Base-by-base conservation (phyloP, 306 rosid species). In the Vigna angularis region DNA sequence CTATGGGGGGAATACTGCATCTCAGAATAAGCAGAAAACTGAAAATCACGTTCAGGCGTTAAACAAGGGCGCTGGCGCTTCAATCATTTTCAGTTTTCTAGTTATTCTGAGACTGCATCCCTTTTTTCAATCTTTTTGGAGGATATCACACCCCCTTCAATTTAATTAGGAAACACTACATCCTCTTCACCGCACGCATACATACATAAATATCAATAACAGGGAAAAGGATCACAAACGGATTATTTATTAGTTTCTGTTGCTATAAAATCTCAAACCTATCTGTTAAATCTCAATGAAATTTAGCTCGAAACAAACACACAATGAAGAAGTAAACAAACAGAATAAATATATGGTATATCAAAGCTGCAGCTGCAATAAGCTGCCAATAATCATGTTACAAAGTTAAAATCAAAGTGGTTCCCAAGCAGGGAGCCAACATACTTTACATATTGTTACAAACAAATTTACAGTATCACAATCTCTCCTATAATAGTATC, bases 401-500 rank as follows among this genome's bases (percentile, higher is more conserved):
- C 50, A 82, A 71, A 8, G 64, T 52, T 70, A 6, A 15, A 59
- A 82, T 30, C 24, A 26, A 66, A 47, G 66, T 57, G 72, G 50
- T 36, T 26, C 75, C 36, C 51, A 20, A 53, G 3, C 24, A 66
- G 34, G 53, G 7, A 1, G 51, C 38, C 17, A 36, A 51, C 49
- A 67, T 61, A 75, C 26, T 59, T 56, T 67, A 81, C 83, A 73
- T 13, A 17, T 3, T 26, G 28, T 26, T 52, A 45, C 52, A 81
- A 18, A 68, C 9, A 51, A 13, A 53, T 47, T 47, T 75, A 84
- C 80, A 78, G 9, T 2, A 62, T 17, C 49, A 66, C 15, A 49
- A 57, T 51, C 73, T 77, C 53, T 77, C 53, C 85, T 66, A 84
- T 58, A 77, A 69, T 76, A 76, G 69, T 66, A 55, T 70, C 15